Base-by-base conservation (phyloP, 2,329 filamentous ascomycete genomes). In the Leptosphaerulina australis region DNA sequence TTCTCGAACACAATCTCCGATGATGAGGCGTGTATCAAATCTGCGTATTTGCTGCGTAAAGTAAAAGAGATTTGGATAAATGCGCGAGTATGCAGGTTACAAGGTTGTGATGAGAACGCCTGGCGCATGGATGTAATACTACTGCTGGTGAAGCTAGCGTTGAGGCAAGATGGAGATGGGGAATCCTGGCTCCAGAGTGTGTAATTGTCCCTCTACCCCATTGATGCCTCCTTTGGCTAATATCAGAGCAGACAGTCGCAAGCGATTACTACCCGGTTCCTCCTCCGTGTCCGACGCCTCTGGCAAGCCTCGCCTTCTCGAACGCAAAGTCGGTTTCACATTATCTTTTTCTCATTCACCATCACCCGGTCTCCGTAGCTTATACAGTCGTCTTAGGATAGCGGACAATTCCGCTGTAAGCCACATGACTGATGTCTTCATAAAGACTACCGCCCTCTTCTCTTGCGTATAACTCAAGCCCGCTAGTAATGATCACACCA, bases 391-490 rank as follows among this genome's bases (percentile, higher is more conserved):
- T 30, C 44, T 60, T 5, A 40, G 20, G 50, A 31, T 12, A 17
- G 26, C 36, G 12, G 46, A 39, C 26, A 44, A 53, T 18, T 40
- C 47, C 20, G 26, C 48, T 44, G 51, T 59, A 44, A 59, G 56
- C 40, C 48, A 62, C 43, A 59, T 50, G 49, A 21, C 45, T 5
- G 54, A 62, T 38, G 53, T 43, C 53, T n/a, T n/a, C n/a, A n/a
- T n/a, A n/a, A n/a, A n/a, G n/a, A n/a, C n/a, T 14, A 61, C 58
- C 2, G 53, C 56, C 36, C 53, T 60, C 49, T 60, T 58, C 43
- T 55, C 48, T 36, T 46, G 53, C 38, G 30, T 62, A 15, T 47
- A 60, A 43, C 53, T 60, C 34, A 62, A 62, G 47, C 41, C 55
- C 22, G 48, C 47, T 25, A 50, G 26, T 28, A 44, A 58, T 44